Evolutionary conservation across 306 rosid species (phyloP).

Genomic region (Dalbergia cochinchinensis): DNA sequence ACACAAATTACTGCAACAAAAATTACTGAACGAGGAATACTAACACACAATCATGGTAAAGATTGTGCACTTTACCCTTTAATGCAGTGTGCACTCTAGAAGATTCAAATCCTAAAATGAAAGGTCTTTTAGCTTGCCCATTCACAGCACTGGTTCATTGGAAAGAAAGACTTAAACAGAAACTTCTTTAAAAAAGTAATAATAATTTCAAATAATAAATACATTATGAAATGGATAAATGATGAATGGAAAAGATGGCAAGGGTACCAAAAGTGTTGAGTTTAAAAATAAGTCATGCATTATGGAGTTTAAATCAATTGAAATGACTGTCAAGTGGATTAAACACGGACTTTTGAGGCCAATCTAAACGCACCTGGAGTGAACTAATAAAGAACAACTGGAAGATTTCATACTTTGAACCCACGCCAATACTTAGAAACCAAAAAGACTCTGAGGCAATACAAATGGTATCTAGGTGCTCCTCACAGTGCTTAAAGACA

Average conservation of each 20-base stretch:
- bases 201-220: background rate
- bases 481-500: background rate
- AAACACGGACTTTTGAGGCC: slow-evolving; percentile 1
- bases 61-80: too few species aligned
- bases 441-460: background rate
- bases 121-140: background rate
- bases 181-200: background rate
- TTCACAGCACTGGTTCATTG: slow-evolving; percentile 5
- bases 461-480: slow-evolving; percentile 10
- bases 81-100: too few species aligned
- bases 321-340: background rate
- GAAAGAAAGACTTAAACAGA: slow-evolving; percentile 15
- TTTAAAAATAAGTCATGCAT: background rate
- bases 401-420: slow-evolving; percentile 15
- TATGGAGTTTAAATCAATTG: slow-evolving; percentile 10
- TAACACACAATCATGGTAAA: background rate
- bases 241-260: background rate
- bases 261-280: background rate
- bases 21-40: slow-evolving; percentile 9
- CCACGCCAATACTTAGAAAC: background rate
- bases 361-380: slow-evolving; percentile 9
- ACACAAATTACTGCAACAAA: background rate
- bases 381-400: background rate
- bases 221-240: background rate
- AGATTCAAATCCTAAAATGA: too few species aligned